A percentile compares a stretch with the other conserved stretches of the same genome.
phyloP scores from a whole-genome alignment of 345 rosid species.

The Syzygium oleosum region DNA sequence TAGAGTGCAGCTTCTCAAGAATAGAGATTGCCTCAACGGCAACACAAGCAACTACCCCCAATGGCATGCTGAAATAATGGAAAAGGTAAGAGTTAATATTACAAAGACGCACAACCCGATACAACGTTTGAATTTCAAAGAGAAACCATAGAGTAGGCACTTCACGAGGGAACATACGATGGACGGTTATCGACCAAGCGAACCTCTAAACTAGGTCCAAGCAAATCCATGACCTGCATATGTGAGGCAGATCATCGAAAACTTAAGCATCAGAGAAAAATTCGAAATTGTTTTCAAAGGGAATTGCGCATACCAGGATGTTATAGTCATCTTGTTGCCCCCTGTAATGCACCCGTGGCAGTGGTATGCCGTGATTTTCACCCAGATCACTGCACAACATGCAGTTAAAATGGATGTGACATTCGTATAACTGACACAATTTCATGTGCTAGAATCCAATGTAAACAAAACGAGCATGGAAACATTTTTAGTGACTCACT shows the following conservation, averaged over 20 bases:
- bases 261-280: not conserved
- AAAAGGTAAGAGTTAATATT: not conserved
- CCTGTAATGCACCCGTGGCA: conserved; percentile 70
- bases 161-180: conserved; percentile 26
- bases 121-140: not conserved
- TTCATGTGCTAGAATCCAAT: not conserved
- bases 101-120: not conserved
- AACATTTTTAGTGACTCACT: conserved; percentile 30
- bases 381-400: conserved; percentile 56
- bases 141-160: not conserved
- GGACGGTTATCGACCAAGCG: conserved; percentile 59
- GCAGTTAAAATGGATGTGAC: not conserved
- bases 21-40: conserved; percentile 93
- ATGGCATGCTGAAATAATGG: conserved; percentile 48
- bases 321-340: conserved; percentile 87
- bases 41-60: conserved; percentile 87
- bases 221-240: conserved; percentile 84
- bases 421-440: not conserved
- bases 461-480: not conserved
- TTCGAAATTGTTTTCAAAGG: not conserved
- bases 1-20: conserved; percentile 83
- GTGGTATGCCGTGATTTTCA: conserved; percentile 67
- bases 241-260: not conserved
- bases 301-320: conserved; percentile 48
- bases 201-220: conserved; percentile 91